Percentiles rank a stretch among this genome's conserved stretches.
Conservation (phyloP, 2,329 filamentous ascomycete genomes). For the Arthrobotrys sphaeroides region DNA sequence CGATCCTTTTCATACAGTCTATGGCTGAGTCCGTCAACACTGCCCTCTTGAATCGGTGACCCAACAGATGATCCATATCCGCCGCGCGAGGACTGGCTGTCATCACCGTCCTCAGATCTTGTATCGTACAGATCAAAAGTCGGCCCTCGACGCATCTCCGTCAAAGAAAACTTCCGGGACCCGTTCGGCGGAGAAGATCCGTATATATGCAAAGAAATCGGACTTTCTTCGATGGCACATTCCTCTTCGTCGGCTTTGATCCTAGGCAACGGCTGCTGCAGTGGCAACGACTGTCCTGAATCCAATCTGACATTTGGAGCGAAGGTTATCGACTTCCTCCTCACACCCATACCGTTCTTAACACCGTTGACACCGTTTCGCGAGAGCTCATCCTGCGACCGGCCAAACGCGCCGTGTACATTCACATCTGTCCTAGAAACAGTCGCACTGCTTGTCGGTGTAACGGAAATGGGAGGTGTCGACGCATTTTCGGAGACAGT, state of each 20-base stretch:
- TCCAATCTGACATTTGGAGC: constrained; percentile 57
- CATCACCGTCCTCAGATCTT: constrained; percentile 48
- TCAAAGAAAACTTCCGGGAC: constrained; percentile 34
- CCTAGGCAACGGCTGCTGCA: constrained; percentile 54
- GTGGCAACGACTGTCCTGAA: constrained; percentile 54
- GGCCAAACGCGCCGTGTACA: constrained; percentile 39
- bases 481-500: constrained; percentile 51
- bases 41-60: constrained; percentile 27
- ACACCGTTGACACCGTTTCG: not conserved
- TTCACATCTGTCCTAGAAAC: constrained; percentile 44
- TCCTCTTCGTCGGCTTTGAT: constrained; percentile 37
- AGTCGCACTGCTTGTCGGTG: constrained; percentile 36
- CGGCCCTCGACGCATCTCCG: constrained; percentile 16
- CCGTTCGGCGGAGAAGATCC: constrained; percentile 38
- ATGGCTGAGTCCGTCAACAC: constrained; percentile 35
- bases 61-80: constrained; percentile 47
- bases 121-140: constrained; percentile 49
- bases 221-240: constrained; percentile 15
- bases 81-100: constrained; percentile 45
- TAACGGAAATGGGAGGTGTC: constrained; percentile 50
- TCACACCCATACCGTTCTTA: constrained; percentile 47
- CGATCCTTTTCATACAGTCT: constrained; percentile 37
- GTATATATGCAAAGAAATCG: constrained; percentile 40
- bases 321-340: constrained; percentile 57
- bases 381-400: constrained; percentile 37